Evolutionary conservation across 352 stramenopile species (phyloP).

Genomic region (Phytopythium helicoides): DNA sequence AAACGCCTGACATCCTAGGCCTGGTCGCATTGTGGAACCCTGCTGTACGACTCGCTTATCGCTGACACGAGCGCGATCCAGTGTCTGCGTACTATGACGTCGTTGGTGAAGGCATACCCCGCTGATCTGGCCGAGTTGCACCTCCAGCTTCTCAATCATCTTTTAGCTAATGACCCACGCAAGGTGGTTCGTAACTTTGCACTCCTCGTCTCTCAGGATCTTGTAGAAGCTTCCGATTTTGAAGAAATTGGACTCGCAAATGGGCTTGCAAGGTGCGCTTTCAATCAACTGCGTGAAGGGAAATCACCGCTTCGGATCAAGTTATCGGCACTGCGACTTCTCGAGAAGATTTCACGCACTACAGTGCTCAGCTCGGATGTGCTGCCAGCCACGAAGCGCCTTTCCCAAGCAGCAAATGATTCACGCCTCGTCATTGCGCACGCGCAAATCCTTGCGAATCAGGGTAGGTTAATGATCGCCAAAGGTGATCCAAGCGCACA

Average conservation of each 20-base stretch:
- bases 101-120: conserved; percentile 18
- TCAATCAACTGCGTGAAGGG: background rate
- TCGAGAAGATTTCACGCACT: conserved; percentile 20
- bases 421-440: conserved; percentile 24
- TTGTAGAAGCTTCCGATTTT: conserved; percentile 7
- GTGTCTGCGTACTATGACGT: conserved; percentile 29
- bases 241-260: conserved; percentile 12
- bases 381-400: conserved; percentile 10
- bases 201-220: conserved; percentile 25
- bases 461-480: conserved; percentile 15
- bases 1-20: conserved; percentile 12
- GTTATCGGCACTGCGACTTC: conserved; percentile 28
- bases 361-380: conserved; percentile 2
- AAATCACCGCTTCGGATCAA: conserved; percentile 13
- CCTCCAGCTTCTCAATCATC: conserved; percentile 26
- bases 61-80: conserved; percentile 31
- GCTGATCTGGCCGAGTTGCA: conserved; percentile 18
- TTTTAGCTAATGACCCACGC: conserved; percentile 29
- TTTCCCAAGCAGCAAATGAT: conserved; percentile 15
- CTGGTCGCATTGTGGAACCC: conserved; percentile 37
- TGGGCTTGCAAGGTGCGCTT: conserved; percentile 4
- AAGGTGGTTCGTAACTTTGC: conserved; percentile 29
- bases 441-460: conserved; percentile 18
- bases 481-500: conserved; percentile 1
- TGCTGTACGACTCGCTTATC: conserved; percentile 31